Conservation (phyloP, 257 asterid species). For the Thymus quinquecostatus region DNA sequence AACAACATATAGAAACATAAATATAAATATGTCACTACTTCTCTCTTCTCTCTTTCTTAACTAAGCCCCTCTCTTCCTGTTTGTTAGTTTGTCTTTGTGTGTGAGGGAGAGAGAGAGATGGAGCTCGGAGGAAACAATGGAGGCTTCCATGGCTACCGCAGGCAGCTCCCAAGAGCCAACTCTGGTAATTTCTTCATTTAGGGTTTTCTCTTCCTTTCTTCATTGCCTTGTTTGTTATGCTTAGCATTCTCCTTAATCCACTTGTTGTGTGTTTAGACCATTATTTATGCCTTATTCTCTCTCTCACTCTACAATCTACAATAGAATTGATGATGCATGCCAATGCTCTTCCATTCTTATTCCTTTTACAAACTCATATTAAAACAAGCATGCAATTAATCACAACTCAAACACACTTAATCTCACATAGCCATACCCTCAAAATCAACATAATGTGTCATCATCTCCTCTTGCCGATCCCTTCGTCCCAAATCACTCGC, state of each 20-base stretch:
- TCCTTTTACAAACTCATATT: not conserved
- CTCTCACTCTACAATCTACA: too few species aligned
- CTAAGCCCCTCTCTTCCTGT: too few species aligned
- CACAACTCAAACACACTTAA: not conserved
- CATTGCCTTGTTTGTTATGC: not conserved
- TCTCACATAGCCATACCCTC: too few species aligned
- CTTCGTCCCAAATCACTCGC: too few species aligned
- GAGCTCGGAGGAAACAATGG: conserved; percentile 52
- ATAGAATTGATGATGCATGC: conserved; percentile 16
- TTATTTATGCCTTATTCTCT: not conserved
- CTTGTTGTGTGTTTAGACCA: too few species aligned
- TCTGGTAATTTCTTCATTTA: conserved; percentile 39
- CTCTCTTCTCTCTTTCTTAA: not conserved
- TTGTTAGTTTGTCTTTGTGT: not conserved
- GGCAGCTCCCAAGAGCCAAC: conserved; percentile 39
- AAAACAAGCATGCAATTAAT: not conserved
- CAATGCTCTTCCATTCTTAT: conserved; percentile 8
- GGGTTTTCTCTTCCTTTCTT: conserved; percentile 20
- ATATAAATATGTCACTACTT: not conserved
- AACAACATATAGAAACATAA: not conserved
- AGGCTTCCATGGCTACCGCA: conserved; percentile 70
- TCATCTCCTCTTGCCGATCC: too few species aligned
- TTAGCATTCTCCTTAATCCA: too few species aligned
- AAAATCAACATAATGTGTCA: too few species aligned
- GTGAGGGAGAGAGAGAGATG: conserved; percentile 36